Conservation (phyloP, 305 asterid species). For the Fraxinus greggii region DNA sequence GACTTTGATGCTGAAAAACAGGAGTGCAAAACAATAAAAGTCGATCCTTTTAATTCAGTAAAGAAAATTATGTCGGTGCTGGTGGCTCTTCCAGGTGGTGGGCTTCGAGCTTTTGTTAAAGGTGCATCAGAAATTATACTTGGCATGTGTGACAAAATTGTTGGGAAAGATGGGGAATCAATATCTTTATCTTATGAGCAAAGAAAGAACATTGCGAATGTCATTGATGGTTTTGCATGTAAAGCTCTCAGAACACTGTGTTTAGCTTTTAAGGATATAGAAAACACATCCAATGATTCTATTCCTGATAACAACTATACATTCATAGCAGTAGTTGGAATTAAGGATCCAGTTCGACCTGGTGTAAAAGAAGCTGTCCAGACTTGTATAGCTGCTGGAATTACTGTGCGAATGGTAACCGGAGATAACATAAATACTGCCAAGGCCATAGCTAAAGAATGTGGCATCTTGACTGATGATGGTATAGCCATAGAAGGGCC, state of each 20-base stretch:
- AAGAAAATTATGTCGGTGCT: constrained; percentile 86
- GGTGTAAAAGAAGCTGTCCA: constrained; percentile 76
- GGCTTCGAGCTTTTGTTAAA: constrained; percentile 53
- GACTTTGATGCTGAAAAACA: constrained; percentile 33
- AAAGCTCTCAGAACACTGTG: constrained; percentile 79
- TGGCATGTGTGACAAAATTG: constrained; percentile 52
- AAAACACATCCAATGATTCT: constrained; percentile 26
- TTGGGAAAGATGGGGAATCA: constrained; percentile 54
- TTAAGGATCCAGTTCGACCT: constrained; percentile 75
- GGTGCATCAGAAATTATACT: constrained; percentile 78
- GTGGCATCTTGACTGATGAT: constrained; percentile 71
- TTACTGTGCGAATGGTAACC: constrained; percentile 71
- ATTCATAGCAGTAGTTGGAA: constrained; percentile 66
- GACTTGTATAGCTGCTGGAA: constrained; percentile 73
- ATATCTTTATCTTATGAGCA: constrained; percentile 47
- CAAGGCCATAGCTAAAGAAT: constrained; percentile 76
- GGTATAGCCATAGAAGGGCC: constrained; percentile 77
- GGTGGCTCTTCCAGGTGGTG: constrained; percentile 46
- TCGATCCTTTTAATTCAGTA: constrained; percentile 75
- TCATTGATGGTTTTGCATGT: constrained; percentile 55
- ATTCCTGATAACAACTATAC: constrained; percentile 61
- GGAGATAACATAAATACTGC: constrained; percentile 85
- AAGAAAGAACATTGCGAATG: constrained; percentile 44
- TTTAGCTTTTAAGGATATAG: constrained; percentile 61
- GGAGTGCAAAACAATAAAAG: constrained; percentile 44